Conservation (phyloP, 331 rosid species). For the Acacia pycnantha region DNA sequence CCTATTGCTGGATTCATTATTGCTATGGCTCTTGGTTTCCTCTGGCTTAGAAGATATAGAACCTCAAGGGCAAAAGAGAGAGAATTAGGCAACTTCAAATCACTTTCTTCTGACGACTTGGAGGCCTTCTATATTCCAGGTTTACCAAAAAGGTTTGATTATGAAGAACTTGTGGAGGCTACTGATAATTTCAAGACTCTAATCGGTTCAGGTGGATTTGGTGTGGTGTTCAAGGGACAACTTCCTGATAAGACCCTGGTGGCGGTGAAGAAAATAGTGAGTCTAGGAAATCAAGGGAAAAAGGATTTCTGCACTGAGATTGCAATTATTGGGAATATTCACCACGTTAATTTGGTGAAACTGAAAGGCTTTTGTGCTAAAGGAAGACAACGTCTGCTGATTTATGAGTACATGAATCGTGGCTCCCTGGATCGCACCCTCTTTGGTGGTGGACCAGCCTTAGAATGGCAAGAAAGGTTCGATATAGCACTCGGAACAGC, state of each 20-base stretch:
- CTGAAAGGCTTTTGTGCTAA: slow-evolving; percentile 80
- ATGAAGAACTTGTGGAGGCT: slow-evolving; percentile 67
- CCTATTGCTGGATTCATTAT: slow-evolving; percentile 54
- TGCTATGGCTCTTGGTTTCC: slow-evolving; percentile 46
- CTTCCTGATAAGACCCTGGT: slow-evolving; percentile 66
- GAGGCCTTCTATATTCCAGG: slow-evolving; percentile 81
- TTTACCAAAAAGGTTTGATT: slow-evolving; percentile 75
- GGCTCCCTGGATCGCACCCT: slow-evolving; percentile 80
- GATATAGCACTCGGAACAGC: slow-evolving; percentile 88
- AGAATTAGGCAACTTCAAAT: slow-evolving; percentile 43
- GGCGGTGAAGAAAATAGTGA: slow-evolving; percentile 86
- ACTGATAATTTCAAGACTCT: slow-evolving; percentile 72
- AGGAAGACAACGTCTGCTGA: slow-evolving; percentile 72
- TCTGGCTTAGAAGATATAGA: slow-evolving; percentile 53
- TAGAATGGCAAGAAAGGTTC: slow-evolving; percentile 87
- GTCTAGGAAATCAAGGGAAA: slow-evolving; percentile 76
- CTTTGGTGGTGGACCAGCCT: slow-evolving; percentile 69
- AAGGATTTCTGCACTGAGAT: slow-evolving; percentile 92
- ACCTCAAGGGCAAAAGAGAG: slow-evolving; percentile 34
- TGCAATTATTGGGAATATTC: slow-evolving; percentile 80
- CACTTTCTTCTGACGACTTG: slow-evolving; percentile 61
- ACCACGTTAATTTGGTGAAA: slow-evolving; percentile 80
- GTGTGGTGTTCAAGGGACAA: slow-evolving; percentile 76
- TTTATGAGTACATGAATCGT: slow-evolving; percentile 87
- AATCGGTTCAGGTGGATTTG: slow-evolving; percentile 89